Percentiles rank a stretch among this genome's conserved stretches.
These are phyloP conservation scores for Trametes polyzona DNA, from an alignment of 1,284 basidiomycete genomes.

Conservation along the genomic window DNA sequence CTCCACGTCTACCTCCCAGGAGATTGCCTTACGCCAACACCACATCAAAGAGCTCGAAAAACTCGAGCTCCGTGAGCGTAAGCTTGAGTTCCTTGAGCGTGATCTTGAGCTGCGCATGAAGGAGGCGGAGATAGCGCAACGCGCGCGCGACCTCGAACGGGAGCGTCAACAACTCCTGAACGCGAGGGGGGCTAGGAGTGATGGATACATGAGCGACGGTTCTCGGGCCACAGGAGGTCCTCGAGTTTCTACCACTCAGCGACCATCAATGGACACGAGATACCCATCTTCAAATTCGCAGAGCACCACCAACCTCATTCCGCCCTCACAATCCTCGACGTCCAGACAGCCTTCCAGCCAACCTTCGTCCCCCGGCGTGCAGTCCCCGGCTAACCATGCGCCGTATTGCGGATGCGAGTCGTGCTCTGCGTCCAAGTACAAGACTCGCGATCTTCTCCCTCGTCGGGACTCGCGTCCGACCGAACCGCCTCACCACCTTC, in stretches of 20 bases:
- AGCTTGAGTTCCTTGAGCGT: constrained; percentile 56
- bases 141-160: constrained; percentile 46
- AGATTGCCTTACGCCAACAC: constrained; percentile 43
- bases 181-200: constrained; percentile 25
- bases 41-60: constrained; percentile 55
- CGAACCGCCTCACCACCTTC: constrained; percentile 45
- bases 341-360: constrained; percentile 28
- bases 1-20: constrained; percentile 22
- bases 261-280: constrained; percentile 23
- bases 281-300: constrained; percentile 41
- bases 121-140: constrained; percentile 61
- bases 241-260: constrained; percentile 18
- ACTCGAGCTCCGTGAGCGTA: constrained; percentile 55
- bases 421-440: constrained; percentile 60
- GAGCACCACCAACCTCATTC: constrained; percentile 50
- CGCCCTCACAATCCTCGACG: constrained; percentile 34
- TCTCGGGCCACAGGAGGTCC: constrained; percentile 17
- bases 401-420: constrained; percentile 64
- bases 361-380: constrained; percentile 31
- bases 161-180: constrained; percentile 29
- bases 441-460: constrained; percentile 33
- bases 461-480: constrained; percentile 46
- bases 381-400: constrained; percentile 47
- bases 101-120: constrained; percentile 57
- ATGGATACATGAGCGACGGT: constrained; percentile 33